Evolutionary conservation across 306 rosid species (phyloP).

Genomic region (Cucumis sativus): DNA sequence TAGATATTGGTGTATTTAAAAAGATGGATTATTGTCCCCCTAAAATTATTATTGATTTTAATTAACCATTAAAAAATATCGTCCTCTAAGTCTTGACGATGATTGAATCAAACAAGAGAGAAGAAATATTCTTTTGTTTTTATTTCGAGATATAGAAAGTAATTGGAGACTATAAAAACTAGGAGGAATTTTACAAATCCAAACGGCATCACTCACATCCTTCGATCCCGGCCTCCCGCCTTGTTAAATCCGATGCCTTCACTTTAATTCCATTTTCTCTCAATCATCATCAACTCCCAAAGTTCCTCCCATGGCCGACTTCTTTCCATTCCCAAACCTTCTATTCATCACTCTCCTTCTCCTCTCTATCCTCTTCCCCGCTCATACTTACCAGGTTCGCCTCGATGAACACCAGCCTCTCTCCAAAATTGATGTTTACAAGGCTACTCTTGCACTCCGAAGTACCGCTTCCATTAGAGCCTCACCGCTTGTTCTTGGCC

Average conservation of each 20-base stretch:
- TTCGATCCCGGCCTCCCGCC: not conserved
- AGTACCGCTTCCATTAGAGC: conserved; percentile 18
- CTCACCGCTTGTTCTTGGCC: conserved; percentile 20
- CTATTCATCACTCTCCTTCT: not conserved
- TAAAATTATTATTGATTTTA: no score
- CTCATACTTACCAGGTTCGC: not conserved
- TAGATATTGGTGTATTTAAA: no score
- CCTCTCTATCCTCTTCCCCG: not conserved
- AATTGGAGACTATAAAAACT: not conserved
- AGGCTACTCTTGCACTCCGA: conserved; percentile 20
- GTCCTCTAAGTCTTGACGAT: no score
- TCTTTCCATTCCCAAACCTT: not conserved
- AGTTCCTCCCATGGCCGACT: not conserved
- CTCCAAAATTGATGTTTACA: conserved; percentile 24
- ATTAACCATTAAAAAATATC: no score
- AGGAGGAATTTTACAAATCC: not conserved
- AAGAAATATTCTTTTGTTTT: not conserved
- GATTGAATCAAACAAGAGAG: not conserved
- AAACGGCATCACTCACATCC: not conserved
- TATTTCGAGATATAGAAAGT: not conserved
- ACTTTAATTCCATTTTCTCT: not conserved
- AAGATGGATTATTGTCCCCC: no score
- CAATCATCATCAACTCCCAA: not conserved
- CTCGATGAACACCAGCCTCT: conserved; percentile 28
- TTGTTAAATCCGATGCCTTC: not conserved